phyloP scores from a whole-genome alignment of 2,329 filamentous ascomycete genomes.

The Fusarium drepaniforme region DNA sequence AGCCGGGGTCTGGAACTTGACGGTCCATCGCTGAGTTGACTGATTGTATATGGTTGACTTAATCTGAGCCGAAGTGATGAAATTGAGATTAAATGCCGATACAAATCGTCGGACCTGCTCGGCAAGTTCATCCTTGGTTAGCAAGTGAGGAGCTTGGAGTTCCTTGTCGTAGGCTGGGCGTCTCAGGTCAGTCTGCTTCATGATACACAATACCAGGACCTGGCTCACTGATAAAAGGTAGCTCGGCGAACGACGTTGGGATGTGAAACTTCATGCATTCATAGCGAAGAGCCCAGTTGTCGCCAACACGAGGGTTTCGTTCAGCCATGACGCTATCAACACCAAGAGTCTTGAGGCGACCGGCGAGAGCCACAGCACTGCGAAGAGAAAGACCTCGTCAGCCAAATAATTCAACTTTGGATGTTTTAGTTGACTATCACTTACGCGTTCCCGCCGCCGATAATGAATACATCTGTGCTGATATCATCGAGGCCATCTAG shows the following conservation, averaged over 20 bases:
- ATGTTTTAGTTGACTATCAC: neutral
- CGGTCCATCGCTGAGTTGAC: neutral
- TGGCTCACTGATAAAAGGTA: slow-evolving; percentile 29
- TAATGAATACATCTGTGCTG: slow-evolving; percentile 24
- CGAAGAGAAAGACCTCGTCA: accelerated
- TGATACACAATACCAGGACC: neutral
- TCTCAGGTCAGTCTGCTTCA: neutral
- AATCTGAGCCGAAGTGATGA: slow-evolving; percentile 17
- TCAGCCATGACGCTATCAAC: slow-evolving; percentile 31
- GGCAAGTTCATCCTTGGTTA: slow-evolving; percentile 27
- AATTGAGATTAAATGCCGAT: slow-evolving; percentile 16
- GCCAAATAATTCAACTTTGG: neutral
- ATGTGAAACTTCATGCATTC: slow-evolving; percentile 34
- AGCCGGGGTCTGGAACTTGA: slow-evolving; percentile 2
- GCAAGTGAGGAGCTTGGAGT: slow-evolving; percentile 14
- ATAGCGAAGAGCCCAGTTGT: slow-evolving; percentile 35
- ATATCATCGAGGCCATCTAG: neutral
- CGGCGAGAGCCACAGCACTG: slow-evolving; percentile 20
- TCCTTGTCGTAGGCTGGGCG: slow-evolving; percentile 19
- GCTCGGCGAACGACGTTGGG: slow-evolving; percentile 27
- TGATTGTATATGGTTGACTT: slow-evolving; percentile 13
- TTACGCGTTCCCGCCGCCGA: slow-evolving; percentile 34
- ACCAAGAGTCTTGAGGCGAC: slow-evolving; percentile 26
- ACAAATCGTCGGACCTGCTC: slow-evolving; percentile 21
- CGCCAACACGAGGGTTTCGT: slow-evolving; percentile 16